Base-by-base conservation (phyloP, 768 basidiomycete genomes). In the Tulasnella sp. region DNA sequence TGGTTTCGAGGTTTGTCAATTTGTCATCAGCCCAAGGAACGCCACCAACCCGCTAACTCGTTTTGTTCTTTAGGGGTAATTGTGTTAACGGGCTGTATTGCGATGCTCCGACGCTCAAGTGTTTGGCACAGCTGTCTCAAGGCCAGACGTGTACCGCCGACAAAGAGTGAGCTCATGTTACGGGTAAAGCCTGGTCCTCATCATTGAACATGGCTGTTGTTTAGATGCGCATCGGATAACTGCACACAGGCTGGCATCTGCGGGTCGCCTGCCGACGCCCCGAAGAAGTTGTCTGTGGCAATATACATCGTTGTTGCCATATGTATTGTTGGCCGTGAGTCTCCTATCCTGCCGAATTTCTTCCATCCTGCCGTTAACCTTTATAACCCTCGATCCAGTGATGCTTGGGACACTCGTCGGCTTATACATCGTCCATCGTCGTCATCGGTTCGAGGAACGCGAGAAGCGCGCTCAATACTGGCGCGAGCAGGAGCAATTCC, bases 381-480 rank as follows among this genome's bases (percentile, higher is more conserved):
- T n/a, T n/a, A n/a, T n/a, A n/a, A n/a, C n/a, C n/a, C n/a, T n/a
- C n/a, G n/a, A n/a, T 27, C 3, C 15, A 17, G 90, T 86, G 48
- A 88, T 93, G 78, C 72, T 80, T 61, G 85, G 78, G 15, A 85
- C 84, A 8, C 75, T 91, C 43, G 71, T 80, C 54, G 77, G 78
- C 3, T 74, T 94, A 34, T 91, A 80, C 73, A 75, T 83, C 65
- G 65, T 86, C 5, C 89, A 92, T 66, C 74, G 83, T 41, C 80
- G 81, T 64, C 80, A 85, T 64, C 81, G 90, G 65, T 83, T 83
- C 43, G 71, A 75, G 60, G 88, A 92, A 66, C 84, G 87, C 48
- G 84, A 87, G 73, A 90, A 85, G 71, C 84, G 90, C 64, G 73
- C 83, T 44, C 88, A 90, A 68, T 92, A 93, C 72, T 92, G 90